Percentiles rank a stretch among this genome's conserved stretches.
Evolutionary conservation across 331 rosid genomes (phyloP).

Genomic region (Rhamnella rubrinervis): DNA sequence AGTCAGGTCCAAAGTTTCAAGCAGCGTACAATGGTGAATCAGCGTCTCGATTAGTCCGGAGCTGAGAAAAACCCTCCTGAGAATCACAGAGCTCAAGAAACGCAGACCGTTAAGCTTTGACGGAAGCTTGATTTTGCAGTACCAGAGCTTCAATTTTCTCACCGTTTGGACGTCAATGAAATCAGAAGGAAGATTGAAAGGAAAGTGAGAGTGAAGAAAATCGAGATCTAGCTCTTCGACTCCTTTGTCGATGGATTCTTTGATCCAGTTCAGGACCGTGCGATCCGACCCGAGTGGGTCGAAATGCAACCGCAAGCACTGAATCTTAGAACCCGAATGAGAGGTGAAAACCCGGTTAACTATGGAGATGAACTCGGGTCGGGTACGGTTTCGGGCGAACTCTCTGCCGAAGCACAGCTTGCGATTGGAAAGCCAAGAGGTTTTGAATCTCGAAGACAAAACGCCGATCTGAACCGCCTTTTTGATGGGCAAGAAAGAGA

Average conservation of each 20-base stretch:
- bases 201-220: background rate
- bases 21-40: background rate
- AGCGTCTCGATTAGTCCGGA: background rate
- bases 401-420: slow-evolving; percentile 14
- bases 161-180: background rate
- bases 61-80: background rate
- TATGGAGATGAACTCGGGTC: background rate
- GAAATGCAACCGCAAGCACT: background rate
- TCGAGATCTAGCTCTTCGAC: slow-evolving; percentile 23
- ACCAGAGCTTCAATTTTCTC: background rate
- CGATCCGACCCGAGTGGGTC: background rate
- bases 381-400: background rate
- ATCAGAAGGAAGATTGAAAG: background rate
- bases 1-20: slow-evolving; percentile 14
- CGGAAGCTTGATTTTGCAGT: background rate
- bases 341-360: slow-evolving; percentile 4
- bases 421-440: slow-evolving; percentile 14
- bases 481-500: slow-evolving; percentile 17
- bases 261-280: background rate
- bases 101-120: background rate
- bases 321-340: slow-evolving; percentile 10
- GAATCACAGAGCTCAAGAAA: background rate
- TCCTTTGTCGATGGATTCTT: background rate
- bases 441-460: slow-evolving; percentile 1
- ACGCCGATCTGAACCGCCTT: background rate